Evolutionary conservation across 768 basidiomycete species (phyloP).

Genomic region (Lactarius trivialis): DNA sequence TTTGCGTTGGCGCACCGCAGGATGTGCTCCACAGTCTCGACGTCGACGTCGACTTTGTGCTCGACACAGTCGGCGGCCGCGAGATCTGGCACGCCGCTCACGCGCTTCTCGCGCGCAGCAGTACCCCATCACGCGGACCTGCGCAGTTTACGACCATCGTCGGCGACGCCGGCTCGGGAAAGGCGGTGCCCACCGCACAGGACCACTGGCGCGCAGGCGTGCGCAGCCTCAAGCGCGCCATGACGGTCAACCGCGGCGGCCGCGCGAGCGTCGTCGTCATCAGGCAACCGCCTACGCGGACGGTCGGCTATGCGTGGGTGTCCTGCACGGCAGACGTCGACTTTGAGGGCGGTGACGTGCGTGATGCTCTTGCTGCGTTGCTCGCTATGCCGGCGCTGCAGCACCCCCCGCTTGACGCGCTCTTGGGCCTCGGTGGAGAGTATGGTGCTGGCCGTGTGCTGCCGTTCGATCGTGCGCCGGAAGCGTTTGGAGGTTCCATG

Average conservation of each 20-base stretch:
- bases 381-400: constrained; percentile 34
- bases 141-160: constrained; percentile 75
- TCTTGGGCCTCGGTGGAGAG: constrained; percentile 30
- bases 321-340: constrained; percentile 74
- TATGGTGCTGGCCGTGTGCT: constrained; percentile 33
- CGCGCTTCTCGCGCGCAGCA: constrained; percentile 43
- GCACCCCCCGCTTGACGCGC: constrained; percentile 28
- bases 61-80: constrained; percentile 80
- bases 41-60: constrained; percentile 66
- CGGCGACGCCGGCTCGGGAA: constrained; percentile 56
- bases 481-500: constrained; percentile 36
- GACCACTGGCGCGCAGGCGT: constrained; percentile 72
- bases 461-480: constrained; percentile 49
- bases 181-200: constrained; percentile 59
- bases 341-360: constrained; percentile 72
- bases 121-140: constrained; percentile 25
- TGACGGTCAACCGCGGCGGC: constrained; percentile 21
- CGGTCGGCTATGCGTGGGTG: constrained; percentile 78
- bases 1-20: constrained; percentile 56
- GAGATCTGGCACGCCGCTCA: constrained; percentile 73
- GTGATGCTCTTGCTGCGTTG: constrained; percentile 42
- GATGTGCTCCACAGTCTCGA: constrained; percentile 51
- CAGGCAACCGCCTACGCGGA: constrained; percentile 25
- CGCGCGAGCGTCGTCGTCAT: background rate
- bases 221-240: constrained; percentile 44